Evolutionary conservation across 805 yeast genomes (phyloP).

Genomic region (Lipomyces spencermartinsiae): DNA sequence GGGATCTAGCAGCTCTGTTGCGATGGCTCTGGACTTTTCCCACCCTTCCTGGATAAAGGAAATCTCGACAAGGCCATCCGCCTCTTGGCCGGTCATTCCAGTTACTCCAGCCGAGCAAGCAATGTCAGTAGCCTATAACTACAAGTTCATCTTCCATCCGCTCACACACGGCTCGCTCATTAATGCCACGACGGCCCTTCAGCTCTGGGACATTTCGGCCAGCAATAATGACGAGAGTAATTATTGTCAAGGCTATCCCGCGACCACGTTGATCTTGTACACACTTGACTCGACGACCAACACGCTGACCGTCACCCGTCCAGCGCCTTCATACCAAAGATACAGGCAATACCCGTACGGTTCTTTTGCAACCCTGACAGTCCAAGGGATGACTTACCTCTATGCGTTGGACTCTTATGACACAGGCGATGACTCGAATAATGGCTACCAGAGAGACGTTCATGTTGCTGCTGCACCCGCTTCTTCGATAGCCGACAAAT

Average conservation of each 20-base stretch:
- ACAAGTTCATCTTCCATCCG: conserved; percentile 7
- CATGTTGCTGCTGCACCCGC: conserved; percentile 21
- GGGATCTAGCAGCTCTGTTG: conserved; percentile 1
- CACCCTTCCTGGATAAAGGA: conserved; percentile 16
- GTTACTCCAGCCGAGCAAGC: conserved; percentile 15
- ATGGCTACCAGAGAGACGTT: conserved; percentile 13
- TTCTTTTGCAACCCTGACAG: conserved; percentile 16
- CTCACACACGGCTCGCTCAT: conserved; percentile 5
- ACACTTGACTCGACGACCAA: conserved; percentile 6
- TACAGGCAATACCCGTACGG: conserved; percentile 13
- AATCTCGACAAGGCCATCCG: background rate
- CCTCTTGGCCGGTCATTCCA: conserved; percentile 9
- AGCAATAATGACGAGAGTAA: too few species aligned
- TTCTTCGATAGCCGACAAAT: conserved; percentile 10
- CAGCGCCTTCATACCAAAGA: conserved; percentile 12
- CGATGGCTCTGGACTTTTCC: background rate
- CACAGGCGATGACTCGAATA: background rate
- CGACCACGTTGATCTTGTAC: conserved; percentile 15
- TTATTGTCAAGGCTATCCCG: background rate
- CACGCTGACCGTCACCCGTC: conserved; percentile 18
- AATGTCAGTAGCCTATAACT: background rate
- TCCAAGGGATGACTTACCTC: conserved; percentile 13
- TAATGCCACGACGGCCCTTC: conserved; percentile 15
- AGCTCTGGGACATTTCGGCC: conserved; percentile 21
- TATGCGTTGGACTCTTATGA: conserved; percentile 9